Base-by-base conservation (phyloP, 2,329 filamentous ascomycete species). In the Fusarium brevicatenulatum region DNA sequence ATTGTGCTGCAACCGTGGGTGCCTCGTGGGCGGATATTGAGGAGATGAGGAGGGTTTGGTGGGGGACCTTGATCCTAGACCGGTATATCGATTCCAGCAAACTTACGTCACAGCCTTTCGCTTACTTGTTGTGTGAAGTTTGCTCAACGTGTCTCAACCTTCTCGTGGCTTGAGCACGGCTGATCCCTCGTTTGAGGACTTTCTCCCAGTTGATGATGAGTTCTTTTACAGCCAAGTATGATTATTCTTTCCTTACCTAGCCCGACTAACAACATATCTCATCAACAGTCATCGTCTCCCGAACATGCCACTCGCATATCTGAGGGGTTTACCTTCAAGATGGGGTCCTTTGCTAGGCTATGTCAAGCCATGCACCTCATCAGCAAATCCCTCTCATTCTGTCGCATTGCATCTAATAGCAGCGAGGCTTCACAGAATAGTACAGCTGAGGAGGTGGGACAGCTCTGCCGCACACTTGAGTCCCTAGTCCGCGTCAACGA, bases 101-200 rank as follows among this genome's bases (percentile, higher is more conserved):
- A n/a, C n/a, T n/a, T n/a, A n/a, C n/a, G n/a, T n/a, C n/a, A n/a
- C n/a, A n/a, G n/a, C n/a, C n/a, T n/a, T n/a, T n/a, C n/a, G n/a
- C n/a, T n/a, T n/a, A n/a, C n/a, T n/a, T 6, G 3, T 0, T 32
- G 4, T 4, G 3, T 3, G 4, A 30, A 58, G 55, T 2, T 28
- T 58, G 1, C 15, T 58, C 0, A 58, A 58, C 4, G n/a, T 40
- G 0, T 49, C 55, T 13, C 23, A 58, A 1, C 55, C 55, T 3
- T 58, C 43, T 15, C n/a, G 55, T 13, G 44, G 42, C 2, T 5
- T 58, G 1, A 49, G 19, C 8, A 39, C 55, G 2, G 23, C n/a
- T 9, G 55, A 58, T n/a, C 55, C 55, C 21, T 49, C 30, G 1
- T 50, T 58, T 8, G 55, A 58, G 11, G 34, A 39, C 12, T 50